These are phyloP conservation scores for Tricholoma sp. DNA, from an alignment of 768 basidiomycete species.

Conservation along the genomic window DNA sequence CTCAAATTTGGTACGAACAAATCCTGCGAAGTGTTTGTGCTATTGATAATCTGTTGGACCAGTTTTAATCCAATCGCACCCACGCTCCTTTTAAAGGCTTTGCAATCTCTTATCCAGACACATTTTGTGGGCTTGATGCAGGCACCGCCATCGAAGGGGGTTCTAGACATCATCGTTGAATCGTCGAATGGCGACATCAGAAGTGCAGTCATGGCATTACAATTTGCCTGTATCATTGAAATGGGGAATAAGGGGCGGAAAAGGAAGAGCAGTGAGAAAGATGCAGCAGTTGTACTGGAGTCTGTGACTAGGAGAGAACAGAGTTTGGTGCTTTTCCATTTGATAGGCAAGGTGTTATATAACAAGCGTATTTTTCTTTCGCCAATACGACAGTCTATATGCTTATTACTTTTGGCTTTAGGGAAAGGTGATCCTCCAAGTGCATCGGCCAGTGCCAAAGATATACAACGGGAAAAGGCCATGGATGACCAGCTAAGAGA, in stretches of 20 bases:
- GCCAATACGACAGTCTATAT: neutral
- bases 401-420: slow-evolving; percentile 22
- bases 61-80: slow-evolving; percentile 93
- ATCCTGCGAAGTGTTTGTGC: neutral
- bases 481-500: slow-evolving; percentile 52
- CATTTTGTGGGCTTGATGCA: slow-evolving; percentile 38
- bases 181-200: slow-evolving; percentile 89
- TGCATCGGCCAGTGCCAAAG: slow-evolving; percentile 53
- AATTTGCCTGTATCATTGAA: slow-evolving; percentile 67
- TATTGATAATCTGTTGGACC: slow-evolving; percentile 3
- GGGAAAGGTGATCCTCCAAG: slow-evolving; percentile 71
- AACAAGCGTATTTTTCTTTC: slow-evolving; percentile 74
- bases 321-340: slow-evolving; percentile 82
- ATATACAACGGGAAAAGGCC: slow-evolving; percentile 54
- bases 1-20: slow-evolving; percentile 65
- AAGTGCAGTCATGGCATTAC: slow-evolving; percentile 88
- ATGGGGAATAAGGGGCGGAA: slow-evolving; percentile 26
- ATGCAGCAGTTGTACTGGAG: slow-evolving; percentile 47
- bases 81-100: slow-evolving; percentile 76
- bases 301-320: slow-evolving; percentile 80
- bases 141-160: slow-evolving; percentile 52
- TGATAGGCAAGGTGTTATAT: slow-evolving; percentile 90
- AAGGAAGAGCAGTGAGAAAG: slow-evolving; percentile 26
- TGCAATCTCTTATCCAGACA: slow-evolving; percentile 50
- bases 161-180: slow-evolving; percentile 70